A percentile compares a stretch with the other conserved stretches of the same genome.
These are phyloP conservation scores for Agrocybe pediades DNA, from an alignment of 768 basidiomycete species.

Conservation along the genomic window DNA sequence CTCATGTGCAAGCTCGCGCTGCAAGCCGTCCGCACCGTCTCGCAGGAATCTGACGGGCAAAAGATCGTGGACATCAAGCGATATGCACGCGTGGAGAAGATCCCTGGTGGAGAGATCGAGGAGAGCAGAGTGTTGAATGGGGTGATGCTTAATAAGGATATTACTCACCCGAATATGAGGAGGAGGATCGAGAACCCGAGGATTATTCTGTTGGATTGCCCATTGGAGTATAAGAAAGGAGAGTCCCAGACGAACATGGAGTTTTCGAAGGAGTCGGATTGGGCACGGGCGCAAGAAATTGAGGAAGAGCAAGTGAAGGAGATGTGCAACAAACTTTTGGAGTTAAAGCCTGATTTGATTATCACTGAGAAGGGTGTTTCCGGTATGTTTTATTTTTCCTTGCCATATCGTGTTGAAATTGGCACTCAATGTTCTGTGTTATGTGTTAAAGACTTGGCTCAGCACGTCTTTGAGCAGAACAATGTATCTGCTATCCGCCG, in stretches of 20 bases:
- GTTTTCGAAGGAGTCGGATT: constrained; percentile 91
- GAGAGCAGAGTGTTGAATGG: constrained; percentile 84
- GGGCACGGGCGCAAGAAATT: constrained; percentile 88
- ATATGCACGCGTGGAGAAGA: constrained; percentile 95
- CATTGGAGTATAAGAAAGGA: constrained; percentile 98
- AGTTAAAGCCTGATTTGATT: constrained; percentile 93
- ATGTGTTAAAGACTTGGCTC: constrained; percentile 76
- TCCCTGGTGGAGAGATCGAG: constrained; percentile 98
- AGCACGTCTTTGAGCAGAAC: constrained; percentile 84
- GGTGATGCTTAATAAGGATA: constrained; percentile 98
- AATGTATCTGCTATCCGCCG: constrained; percentile 93
- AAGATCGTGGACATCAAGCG: constrained; percentile 98
- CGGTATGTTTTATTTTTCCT: constrained; percentile 50
- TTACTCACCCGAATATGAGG: constrained; percentile 97
- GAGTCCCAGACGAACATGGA: constrained; percentile 99
- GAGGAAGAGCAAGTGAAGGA: constrained; percentile 97
- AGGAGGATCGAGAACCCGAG: constrained; percentile 87
- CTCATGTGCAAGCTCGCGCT: constrained; percentile 97
- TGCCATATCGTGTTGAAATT: neutral
- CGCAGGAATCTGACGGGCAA: constrained; percentile 71
- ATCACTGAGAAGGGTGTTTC: constrained; percentile 99
- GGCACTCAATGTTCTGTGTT: neutral
- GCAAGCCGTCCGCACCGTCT: constrained; percentile 88
- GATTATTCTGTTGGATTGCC: constrained; percentile 90
- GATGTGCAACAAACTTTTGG: constrained; percentile 81